Base-by-base conservation (phyloP, 1,139 yeast species). In the Debaryomyces nepalensis region DNA sequence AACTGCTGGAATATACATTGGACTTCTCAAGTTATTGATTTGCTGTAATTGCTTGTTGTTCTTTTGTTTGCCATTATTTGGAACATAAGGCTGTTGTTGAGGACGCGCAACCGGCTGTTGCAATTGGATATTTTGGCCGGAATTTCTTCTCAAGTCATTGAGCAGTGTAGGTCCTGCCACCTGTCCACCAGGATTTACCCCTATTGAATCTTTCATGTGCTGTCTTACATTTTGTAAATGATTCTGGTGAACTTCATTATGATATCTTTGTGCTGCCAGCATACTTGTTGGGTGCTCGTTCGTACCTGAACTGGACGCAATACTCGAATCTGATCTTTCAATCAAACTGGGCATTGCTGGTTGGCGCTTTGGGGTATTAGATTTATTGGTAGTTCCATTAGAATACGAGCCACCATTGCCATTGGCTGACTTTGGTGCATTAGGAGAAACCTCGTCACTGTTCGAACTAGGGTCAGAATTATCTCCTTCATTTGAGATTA, bases 1-100 rank as follows among this genome's bases (percentile, higher is more conserved):
- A 5, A 90, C 98, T 0, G 97, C 97, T 0, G 98, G 97, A 0
- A 87, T 75, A 58, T 89, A 90, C 71, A 90, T 70, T 5, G 97
- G 97, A 54, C 87, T 84, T 55, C 90, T 79, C 44, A 89, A 88
- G 19, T 82, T 83, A 48, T 79, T 79, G 38, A 84, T 79, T 51
- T 84, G 89, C 54, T 81, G 77, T 29, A 73, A 53, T 40, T 65
- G 65, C 47, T 64, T 34, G 18, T 42, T 16, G 35, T 30, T 19
- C 33, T 43, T 23, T 39, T 40, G 39, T 20, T 39, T 30, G 31
- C 14, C 14, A 34, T 12, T 20, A 8, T 24, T 18, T 5, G 20
- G 22, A 9, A 26, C 37, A 11, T 34, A 39, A 7, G 40, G 41
- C 14, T 33, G 45, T 19, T 33, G 46, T 18, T 34, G 36, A 7